A percentile compares a stretch with the other conserved stretches of the same genome.
Conservation (phyloP, 176 grass and related monocot species). For the sorghum (Sorghum bicolor) region Sorghum_bicolor_NCBIv3 NC_012876.2:5481001-5481500, state of each 20-base stretch:
- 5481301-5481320: conserved; percentile 46
- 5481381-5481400: conserved; percentile 76
- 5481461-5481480: conserved; percentile 91
- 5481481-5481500: conserved; percentile 95
- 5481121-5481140: conserved; percentile 82
- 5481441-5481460: conserved; percentile 87
- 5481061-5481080: conserved; percentile 74
- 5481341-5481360: conserved; percentile 91
- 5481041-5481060: conserved; percentile 78
- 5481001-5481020: conserved; percentile 82
- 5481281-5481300: conserved; percentile 51
- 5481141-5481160: conserved; percentile 90
- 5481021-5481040: conserved; percentile 94
- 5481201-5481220: conserved; percentile 80
- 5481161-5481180: conserved; percentile 71
- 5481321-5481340: conserved; percentile 59
- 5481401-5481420: conserved; percentile 84
- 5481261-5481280: conserved; percentile 82
- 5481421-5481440: conserved; percentile 52
- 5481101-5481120: conserved; percentile 75
- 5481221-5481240: conserved; percentile 97
- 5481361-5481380: conserved; percentile 79
- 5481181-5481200: conserved; percentile 85
- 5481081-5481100: conserved; percentile 55
- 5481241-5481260: conserved; percentile 93